Percentiles rank a stretch among this genome's conserved stretches.
phyloP scores from a whole-genome alignment of 2,329 filamentous ascomycete species.

The Calonectria pauciramosa region DNA sequence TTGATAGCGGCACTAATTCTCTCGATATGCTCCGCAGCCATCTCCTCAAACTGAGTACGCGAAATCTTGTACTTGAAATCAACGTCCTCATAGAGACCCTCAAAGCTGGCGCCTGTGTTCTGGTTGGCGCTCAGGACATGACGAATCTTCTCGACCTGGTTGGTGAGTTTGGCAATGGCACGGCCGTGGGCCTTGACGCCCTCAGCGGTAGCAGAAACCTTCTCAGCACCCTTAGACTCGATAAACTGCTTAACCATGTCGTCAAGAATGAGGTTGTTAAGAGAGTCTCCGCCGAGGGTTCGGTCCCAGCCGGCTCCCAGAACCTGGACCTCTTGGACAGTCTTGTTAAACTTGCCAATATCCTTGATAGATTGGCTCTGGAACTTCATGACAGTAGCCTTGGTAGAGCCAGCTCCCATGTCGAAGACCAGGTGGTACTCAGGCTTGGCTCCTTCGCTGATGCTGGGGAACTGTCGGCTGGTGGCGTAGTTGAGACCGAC shows the following conservation, averaged over 20 bases:
- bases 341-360: conserved; percentile 94
- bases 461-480: conserved; percentile 86
- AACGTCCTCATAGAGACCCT: conserved; percentile 90
- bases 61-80: conserved; percentile 94
- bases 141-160: conserved; percentile 88
- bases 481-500: conserved; percentile 97
- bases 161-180: conserved; percentile 89
- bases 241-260: conserved; percentile 89
- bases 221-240: conserved; percentile 76
- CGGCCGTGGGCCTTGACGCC: conserved; percentile 82
- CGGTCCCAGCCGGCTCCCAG: conserved; percentile 90
- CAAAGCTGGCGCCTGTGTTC: conserved; percentile 84
- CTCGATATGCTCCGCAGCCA: conserved; percentile 76
- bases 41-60: conserved; percentile 83
- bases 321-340: conserved; percentile 93
- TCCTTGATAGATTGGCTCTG: conserved; percentile 93
- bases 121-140: conserved; percentile 95
- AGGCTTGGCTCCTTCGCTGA: conserved; percentile 85
- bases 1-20: conserved; percentile 79
- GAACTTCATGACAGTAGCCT: conserved; percentile 90
- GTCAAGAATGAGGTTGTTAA: conserved; percentile 90
- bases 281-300: conserved; percentile 87
- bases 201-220: conserved; percentile 71
- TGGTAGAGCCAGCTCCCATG: conserved; percentile 96
- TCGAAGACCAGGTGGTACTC: conserved; percentile 96